Base-by-base conservation (phyloP, 176 grass and related monocot genomes). In the Lolium rigidum region DNA sequence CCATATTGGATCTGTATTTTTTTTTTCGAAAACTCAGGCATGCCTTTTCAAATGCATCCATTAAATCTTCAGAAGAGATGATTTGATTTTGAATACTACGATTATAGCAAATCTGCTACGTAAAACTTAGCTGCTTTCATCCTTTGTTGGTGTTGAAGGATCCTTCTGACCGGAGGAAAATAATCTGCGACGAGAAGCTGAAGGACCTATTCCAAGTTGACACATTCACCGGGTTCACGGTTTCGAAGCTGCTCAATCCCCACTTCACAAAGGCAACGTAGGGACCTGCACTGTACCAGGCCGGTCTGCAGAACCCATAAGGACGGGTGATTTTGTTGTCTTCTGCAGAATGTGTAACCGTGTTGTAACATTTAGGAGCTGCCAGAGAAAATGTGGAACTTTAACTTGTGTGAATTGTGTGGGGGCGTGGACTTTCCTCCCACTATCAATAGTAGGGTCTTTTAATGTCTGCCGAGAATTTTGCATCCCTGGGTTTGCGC, bases 91-190 rank as follows among this genome's bases (percentile, higher is more conserved):
- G 85, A 54, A 39, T 73, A 7, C 46, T 64, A 26, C 4, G 69
- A 51, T 77, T 61, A 20, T 81, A 77, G 4, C 82, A 77, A 59
- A 77, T 49, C 4, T 85, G 7, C 25, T 18, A 7, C 76, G 60
- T 70, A 52, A 22, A 57, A 67, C 72, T 71, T 84, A 86, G 72
- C 26, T 50, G 46, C 2, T 57, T 74, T 72, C 38, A 22, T 79
- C 78, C 78, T 26, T 90, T 77, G 65, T 83, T 86, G 52, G 86
- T 80, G 35, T 83, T 69, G 22, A 74, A 99, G 97, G 97, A 99
- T 90, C 97, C 97, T 88, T 91, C 94, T 92, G 94, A 99, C 52
- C 92, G 88, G 77, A 99, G 97, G 90, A 99, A 94, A 65, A 92
- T 99, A 85, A 83, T 99, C 51, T 99, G 97, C 4, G 97, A 99